Percentiles rank a stretch among this genome's conserved stretches.
Conservation (phyloP, 2,329 filamentous ascomycete species). For the Cladorrhinum sp. region DNA sequence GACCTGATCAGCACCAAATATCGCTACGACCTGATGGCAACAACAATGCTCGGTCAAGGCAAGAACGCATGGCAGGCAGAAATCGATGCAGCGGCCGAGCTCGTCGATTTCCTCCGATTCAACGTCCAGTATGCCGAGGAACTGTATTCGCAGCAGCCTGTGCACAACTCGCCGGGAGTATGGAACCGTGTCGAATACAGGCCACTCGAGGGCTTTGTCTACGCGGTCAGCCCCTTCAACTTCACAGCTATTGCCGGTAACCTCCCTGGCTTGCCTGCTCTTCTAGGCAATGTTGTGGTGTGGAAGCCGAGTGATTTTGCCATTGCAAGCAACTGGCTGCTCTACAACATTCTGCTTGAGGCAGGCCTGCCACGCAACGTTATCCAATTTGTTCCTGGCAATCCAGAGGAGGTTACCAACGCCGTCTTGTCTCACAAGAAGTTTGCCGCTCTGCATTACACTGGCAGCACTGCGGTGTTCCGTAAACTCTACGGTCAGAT, state of each 20-base stretch:
- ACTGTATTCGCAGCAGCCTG: constrained; percentile 81
- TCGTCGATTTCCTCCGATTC: constrained; percentile 90
- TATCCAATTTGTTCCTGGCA: constrained; percentile 89
- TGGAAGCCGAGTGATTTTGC: constrained; percentile 95
- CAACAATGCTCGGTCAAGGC: constrained; percentile 93
- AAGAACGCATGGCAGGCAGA: constrained; percentile 99
- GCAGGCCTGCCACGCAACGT: constrained; percentile 86
- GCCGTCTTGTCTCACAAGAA: constrained; percentile 71
- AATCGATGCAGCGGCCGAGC: constrained; percentile 90
- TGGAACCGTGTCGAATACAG: constrained; percentile 93
- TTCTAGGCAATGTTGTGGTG: constrained; percentile 91
- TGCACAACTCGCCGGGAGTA: constrained; percentile 75
- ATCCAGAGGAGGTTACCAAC: constrained; percentile 79
- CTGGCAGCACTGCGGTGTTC: constrained; percentile 89
- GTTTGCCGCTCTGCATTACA: constrained; percentile 92
- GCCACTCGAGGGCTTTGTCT: constrained; percentile 90
- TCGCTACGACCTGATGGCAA: constrained; percentile 92
- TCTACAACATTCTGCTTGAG: constrained; percentile 87
- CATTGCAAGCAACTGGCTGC: constrained; percentile 85
- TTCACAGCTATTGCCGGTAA: constrained; percentile 95
- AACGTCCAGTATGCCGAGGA: constrained; percentile 93
- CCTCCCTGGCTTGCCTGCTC: constrained; percentile 74
- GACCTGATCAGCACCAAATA: constrained; percentile 90
- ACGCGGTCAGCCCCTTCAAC: constrained; percentile 93
- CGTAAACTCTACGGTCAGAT: constrained; percentile 84